Evolutionary conservation across 345 rosid species (phyloP), one percentile per base, ranked within the genome.

Genomic region (Gossypium sturtianum): DNA sequence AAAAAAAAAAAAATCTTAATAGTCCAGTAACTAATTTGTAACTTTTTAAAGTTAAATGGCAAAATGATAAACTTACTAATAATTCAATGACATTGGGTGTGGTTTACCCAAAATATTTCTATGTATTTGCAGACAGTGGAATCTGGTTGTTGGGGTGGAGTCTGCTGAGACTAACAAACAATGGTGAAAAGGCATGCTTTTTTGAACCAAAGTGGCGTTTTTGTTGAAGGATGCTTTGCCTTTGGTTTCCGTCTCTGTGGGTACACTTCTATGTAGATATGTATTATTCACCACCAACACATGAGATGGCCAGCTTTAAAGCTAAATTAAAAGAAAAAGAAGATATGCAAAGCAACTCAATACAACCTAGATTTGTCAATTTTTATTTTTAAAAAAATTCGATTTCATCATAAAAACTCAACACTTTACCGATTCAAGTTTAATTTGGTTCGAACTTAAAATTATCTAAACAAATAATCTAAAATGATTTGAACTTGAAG

Each of bases 221-320:
- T 58, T 25, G 6, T 38, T 74, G 76, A 16, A 13, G 57, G 62
- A 9, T 13, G 52, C 62, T 58, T 67, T 23, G 54, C 19, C 56
- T 67, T 67, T 8, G 22, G 58, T 49, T 15, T 58, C 53, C 48
- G 44, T 75, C 41, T 34, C 41, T 34, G 7, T 34, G 41, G 41
- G 41, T 34, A 34, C 41, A 34, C 41, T 34, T 59, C 63, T 13
- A 57, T 57, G 38, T 29, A 27, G 17, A 6, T 59, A 59, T 15
- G 2, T 1, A 4, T 9, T 1, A 4, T 9, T 76, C 91, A 79
- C 85, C 77, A 53, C 72, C 77, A 71, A 41, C 83, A 78, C 79
- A 82, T 20, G 52, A 65, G 1, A 19, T 79, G 86, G 78, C 19
- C 84, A 27, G 25, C 89, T 86, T 86, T 81, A 83, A 88, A 86